Percentiles rank a stretch among this genome's conserved stretches.
These are phyloP conservation scores for Russula sp. DNA, from an alignment of 768 basidiomycete species.

Conservation along the genomic window DNA sequence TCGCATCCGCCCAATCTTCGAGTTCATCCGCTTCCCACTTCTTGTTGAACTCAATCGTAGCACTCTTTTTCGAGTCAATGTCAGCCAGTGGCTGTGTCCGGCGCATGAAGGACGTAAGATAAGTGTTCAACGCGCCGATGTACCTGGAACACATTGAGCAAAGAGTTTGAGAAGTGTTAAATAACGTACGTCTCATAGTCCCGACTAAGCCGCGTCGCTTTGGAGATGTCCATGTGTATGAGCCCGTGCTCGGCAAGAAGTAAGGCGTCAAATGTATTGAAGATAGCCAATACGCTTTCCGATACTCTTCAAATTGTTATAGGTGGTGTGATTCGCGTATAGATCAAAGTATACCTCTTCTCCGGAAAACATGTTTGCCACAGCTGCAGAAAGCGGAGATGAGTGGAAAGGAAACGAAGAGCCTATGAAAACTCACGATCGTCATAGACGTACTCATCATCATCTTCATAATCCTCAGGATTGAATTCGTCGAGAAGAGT, in stretches of 20 bases:
- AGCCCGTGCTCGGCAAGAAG: conserved; percentile 51
- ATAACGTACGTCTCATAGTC: conserved; percentile 72
- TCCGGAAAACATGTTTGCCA: conserved; percentile 86
- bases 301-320: conserved; percentile 83
- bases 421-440: conserved; percentile 78
- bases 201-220: conserved; percentile 57
- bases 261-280: conserved; percentile 88
- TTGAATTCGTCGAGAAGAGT: conserved; percentile 71
- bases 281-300: conserved; percentile 82
- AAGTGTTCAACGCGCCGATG: conserved; percentile 71
- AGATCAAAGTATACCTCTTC: conserved; percentile 93
- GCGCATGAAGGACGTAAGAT: conserved; percentile 80
- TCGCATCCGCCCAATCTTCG: conserved; percentile 61
- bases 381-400: conserved; percentile 39
- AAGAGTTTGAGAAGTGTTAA: background rate
- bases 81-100: conserved; percentile 81
- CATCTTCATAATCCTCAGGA: conserved; percentile 58
- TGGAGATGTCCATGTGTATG: conserved; percentile 63
- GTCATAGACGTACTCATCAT: conserved; percentile 71
- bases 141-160: conserved; percentile 47
- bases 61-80: conserved; percentile 55
- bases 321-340: conserved; percentile 80
- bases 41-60: conserved; percentile 62
- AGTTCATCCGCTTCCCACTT: conserved; percentile 78
- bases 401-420: background rate